phyloP scores from a whole-genome alignment of 2,329 filamentous ascomycete species.

The Myotisia sp. region DNA sequence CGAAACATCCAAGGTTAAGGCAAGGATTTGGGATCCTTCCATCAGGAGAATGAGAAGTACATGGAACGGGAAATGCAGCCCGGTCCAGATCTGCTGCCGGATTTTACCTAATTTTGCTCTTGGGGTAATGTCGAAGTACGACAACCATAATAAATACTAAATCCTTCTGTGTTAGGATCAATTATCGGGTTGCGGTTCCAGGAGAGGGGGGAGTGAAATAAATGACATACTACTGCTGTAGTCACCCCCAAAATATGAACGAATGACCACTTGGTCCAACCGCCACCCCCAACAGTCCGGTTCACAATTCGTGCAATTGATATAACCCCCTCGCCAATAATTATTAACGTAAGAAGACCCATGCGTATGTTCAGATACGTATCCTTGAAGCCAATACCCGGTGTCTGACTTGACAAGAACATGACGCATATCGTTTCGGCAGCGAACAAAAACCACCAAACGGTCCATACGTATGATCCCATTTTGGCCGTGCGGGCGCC shows the following conservation, averaged over 20 bases:
- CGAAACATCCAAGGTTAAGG: conserved; percentile 32
- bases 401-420: conserved; percentile 39
- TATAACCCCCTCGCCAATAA: conserved; percentile 52
- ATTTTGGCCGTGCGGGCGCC: conserved; percentile 12
- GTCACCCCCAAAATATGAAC: conserved; percentile 26
- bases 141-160: conserved; percentile 46
- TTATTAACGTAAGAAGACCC: conserved; percentile 50
- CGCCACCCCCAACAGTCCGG: conserved; percentile 30
- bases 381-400: conserved; percentile 45
- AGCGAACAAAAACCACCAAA: conserved; percentile 43
- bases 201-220: neutral
- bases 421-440: conserved; percentile 41
- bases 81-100: conserved; percentile 41
- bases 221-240: conserved; percentile 23
- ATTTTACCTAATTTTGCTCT: conserved; percentile 37
- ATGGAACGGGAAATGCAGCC: conserved; percentile 9
- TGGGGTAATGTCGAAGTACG: conserved; percentile 45
- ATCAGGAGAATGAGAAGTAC: conserved; percentile 46
- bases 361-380: conserved; percentile 52
- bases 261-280: conserved; percentile 29
- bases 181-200: neutral
- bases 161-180: neutral
- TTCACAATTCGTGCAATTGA: conserved; percentile 44
- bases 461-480: conserved; percentile 27
- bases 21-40: conserved; percentile 47